A percentile compares a stretch with the other conserved stretches of the same genome.
phyloP scores from a whole-genome alignment of 208 protist species.

The Herpetomonas tarakana region DNA sequence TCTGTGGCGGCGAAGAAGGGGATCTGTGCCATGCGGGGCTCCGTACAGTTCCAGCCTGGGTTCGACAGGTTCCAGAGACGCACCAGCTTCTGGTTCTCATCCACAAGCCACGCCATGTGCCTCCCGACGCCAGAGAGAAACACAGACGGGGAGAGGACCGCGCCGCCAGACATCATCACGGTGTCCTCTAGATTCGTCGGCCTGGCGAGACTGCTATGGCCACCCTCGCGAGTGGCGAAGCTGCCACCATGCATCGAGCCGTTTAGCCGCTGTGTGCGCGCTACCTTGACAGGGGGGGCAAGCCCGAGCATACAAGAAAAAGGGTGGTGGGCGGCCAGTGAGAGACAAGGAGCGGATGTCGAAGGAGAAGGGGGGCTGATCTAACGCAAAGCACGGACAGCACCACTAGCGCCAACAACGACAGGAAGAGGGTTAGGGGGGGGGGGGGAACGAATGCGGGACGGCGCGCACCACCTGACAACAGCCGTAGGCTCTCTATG shows the following conservation, averaged over 20 bases:
- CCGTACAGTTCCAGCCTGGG: constrained; percentile 39
- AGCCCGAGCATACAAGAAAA: constrained; percentile 39
- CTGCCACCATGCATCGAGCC: constrained; percentile 12
- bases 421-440: no score
- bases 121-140: constrained; percentile 68
- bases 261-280: constrained; percentile 60
- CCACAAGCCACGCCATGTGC: constrained; percentile 74
- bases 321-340: no score
- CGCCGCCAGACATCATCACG: background rate
- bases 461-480: no score
- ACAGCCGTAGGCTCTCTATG: no score
- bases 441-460: no score
- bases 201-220: background rate
- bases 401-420: no score
- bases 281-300: constrained; percentile 60
- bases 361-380: background rate
- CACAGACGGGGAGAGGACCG: constrained; percentile 11
- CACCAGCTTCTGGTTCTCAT: constrained; percentile 61
- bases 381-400: no score
- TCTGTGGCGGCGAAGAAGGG: constrained; percentile 52
- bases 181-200: constrained; percentile 19
- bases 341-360: background rate
- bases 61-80: constrained; percentile 66
- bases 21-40: constrained; percentile 57
- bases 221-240: no score